Evolutionary conservation across 371 early-diverging fungal genomes (phyloP), one percentile per base, ranked within the genome.

Genomic region (Funneliformis caledonium): DNA sequence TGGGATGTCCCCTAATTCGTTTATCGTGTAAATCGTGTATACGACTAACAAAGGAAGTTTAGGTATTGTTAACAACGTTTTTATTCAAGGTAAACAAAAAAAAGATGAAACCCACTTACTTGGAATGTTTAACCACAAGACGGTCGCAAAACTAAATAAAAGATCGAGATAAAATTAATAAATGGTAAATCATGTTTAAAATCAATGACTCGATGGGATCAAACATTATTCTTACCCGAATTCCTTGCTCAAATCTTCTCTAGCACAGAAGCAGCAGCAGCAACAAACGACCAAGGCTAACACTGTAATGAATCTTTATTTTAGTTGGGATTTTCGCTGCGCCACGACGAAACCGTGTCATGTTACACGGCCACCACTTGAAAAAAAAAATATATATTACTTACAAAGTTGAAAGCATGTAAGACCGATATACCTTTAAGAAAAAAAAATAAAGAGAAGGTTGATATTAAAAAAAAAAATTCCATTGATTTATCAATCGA

Each of bases 1-100:
- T 56, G 75, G 75, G 19, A 52, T 47, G 9, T 52, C 60, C 16
- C 59, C 75, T 14, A 74, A 52, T 12, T 74, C 75, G 59, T 74
- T n/a, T n/a, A 8, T 22, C 11, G 75, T 74, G 12, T 37, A 74
- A 14, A 60, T 19, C 14, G 75, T 74, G 31, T 74, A 74, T 9
- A 74, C 6, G 14, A 19, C 75, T 73, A n/a, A 43, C 12, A 45
- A n/a, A 47, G 19, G 37, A 37, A 37, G 37, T 43, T 14, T 16
- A 10, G n/a, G n/a, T 2, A 22, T 43, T 70, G 65, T 16, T 22
- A 6, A 31, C 33, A 14, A 33, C 22, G 12, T 31, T 31, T 4
- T 31, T 62, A 26, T 5, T 10, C 2, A 12, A 33, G 10, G 31
- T 2, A 14, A 19, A 59, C 4, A 19, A 59, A 31, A 33, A 10